phyloP scores from a whole-genome alignment of 352 stramenopile genomes.

The Phytophthora ramorum region DNA sequence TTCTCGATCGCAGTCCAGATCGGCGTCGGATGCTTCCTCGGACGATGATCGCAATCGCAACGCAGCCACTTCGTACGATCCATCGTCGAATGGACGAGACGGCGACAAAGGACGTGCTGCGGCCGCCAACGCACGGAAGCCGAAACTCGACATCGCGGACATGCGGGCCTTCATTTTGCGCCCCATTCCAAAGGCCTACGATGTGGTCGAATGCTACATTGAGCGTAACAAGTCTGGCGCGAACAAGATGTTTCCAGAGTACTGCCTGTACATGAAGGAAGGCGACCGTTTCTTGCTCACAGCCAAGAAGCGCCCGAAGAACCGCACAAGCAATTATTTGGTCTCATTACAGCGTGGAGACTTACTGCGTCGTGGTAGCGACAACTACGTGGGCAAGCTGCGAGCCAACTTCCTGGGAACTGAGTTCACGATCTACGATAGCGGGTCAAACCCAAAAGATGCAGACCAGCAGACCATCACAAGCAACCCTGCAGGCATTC shows the following conservation, averaged over 20 bases:
- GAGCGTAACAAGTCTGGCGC: constrained; percentile 91
- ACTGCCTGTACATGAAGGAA: constrained; percentile 93
- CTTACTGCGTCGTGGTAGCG: constrained; percentile 86
- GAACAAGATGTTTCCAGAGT: constrained; percentile 95
- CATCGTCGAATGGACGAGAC: constrained; percentile 30
- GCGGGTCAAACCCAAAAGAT: constrained; percentile 93
- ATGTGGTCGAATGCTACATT: constrained; percentile 96
- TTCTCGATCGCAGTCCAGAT: constrained; percentile 58
- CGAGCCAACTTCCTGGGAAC: constrained; percentile 98
- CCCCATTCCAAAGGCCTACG: constrained; percentile 87
- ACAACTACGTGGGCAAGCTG: constrained; percentile 96
- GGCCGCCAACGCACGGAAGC: constrained; percentile 56
- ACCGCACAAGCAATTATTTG: constrained; percentile 97
- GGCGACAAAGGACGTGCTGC: constrained; percentile 38
- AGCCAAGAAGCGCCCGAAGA: constrained; percentile 96
- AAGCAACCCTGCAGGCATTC: constrained; percentile 77
- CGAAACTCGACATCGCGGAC: constrained; percentile 84
- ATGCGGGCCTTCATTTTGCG: constrained; percentile 82
- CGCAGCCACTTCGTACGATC: constrained; percentile 67
- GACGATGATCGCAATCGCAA: constrained; percentile 73
- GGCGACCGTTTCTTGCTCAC: constrained; percentile 96
- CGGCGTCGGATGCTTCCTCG: constrained; percentile 69
- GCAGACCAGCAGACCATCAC: constrained; percentile 83
- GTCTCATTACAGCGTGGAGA: constrained; percentile 95
- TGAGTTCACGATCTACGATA: constrained; percentile 97